Evolutionary conservation across 495 filamentous ascomycete genomes (phyloP).

Genomic region (Poronia punctata): DNA sequence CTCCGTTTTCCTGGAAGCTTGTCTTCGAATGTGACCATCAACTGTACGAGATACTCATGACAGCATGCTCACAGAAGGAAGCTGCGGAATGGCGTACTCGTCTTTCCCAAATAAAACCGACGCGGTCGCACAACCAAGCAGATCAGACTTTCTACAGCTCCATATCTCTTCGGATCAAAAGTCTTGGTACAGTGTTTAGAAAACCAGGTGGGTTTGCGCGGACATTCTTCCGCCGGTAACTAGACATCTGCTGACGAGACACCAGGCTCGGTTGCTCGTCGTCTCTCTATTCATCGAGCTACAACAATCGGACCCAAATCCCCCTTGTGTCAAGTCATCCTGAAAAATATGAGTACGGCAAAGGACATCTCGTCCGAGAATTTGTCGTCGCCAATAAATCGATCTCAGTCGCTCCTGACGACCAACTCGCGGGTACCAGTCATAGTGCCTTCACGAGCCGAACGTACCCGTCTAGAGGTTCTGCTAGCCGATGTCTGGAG

Average conservation of each 20-base stretch:
- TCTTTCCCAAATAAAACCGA: slow-evolving; percentile 37
- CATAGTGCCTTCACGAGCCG: slow-evolving; percentile 60
- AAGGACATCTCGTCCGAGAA: slow-evolving; percentile 41
- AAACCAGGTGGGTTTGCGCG: slow-evolving; percentile 52
- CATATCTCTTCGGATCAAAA: slow-evolving; percentile 59
- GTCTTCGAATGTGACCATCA: slow-evolving; percentile 71
- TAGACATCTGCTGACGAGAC: slow-evolving; percentile 6
- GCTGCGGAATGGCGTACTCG: slow-evolving; percentile 67
- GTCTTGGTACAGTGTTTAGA: slow-evolving; percentile 67
- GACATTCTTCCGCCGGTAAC: neutral
- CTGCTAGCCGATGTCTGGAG: slow-evolving; percentile 77
- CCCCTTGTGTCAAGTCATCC: slow-evolving; percentile 66
- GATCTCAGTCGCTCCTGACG: slow-evolving; percentile 65
- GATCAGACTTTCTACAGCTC: slow-evolving; percentile 48
- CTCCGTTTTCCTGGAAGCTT: slow-evolving; percentile 89
- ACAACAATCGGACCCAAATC: slow-evolving; percentile 58
- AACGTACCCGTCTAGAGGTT: slow-evolving; percentile 71
- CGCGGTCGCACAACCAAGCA: slow-evolving; percentile 38
- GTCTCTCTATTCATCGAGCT: slow-evolving; percentile 74
- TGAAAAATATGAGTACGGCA: slow-evolving; percentile 77
- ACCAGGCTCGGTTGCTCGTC: slow-evolving; percentile 59
- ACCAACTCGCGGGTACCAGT: slow-evolving; percentile 54
- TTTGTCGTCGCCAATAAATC: slow-evolving; percentile 45
- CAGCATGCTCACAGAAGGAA: slow-evolving; percentile 77
- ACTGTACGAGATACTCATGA: slow-evolving; percentile 79